phyloP scores from a whole-genome alignment of 2,329 filamentous ascomycete genomes.

The Aspergillus melleus region DNA sequence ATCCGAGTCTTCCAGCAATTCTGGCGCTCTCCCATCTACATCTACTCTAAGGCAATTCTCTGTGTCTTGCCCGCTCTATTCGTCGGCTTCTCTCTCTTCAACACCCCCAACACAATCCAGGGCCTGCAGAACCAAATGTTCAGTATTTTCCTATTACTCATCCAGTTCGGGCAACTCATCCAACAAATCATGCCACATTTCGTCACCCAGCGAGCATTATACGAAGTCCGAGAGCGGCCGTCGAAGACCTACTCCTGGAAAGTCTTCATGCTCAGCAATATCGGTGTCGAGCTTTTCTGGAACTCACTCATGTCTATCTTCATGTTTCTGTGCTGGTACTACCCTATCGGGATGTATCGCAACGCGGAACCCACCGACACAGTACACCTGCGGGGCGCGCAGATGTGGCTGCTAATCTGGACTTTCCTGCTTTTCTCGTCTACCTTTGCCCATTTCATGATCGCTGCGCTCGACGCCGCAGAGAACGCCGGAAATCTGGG shows the following conservation, averaged over 20 bases:
- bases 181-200: slow-evolving; percentile 72
- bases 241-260: slow-evolving; percentile 82
- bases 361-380: not conserved
- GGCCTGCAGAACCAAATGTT: slow-evolving; percentile 84
- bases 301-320: slow-evolving; percentile 71
- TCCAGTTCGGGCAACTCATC: slow-evolving; percentile 52
- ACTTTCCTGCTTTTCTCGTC: slow-evolving; percentile 3
- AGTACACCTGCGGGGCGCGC: not conserved
- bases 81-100: slow-evolving; percentile 76
- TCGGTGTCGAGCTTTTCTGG: slow-evolving; percentile 75
- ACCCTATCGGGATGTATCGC: slow-evolving; percentile 56
- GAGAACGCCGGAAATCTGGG: slow-evolving; percentile 1
- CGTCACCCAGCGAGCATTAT: slow-evolving; percentile 75
- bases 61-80: slow-evolving; percentile 61
- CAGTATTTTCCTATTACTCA: slow-evolving; percentile 71
- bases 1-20: slow-evolving; percentile 79
- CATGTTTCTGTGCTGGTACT: slow-evolving; percentile 80
- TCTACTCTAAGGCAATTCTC: slow-evolving; percentile 73
- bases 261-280: slow-evolving; percentile 77
- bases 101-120: slow-evolving; percentile 67
- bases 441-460: slow-evolving; percentile 4
- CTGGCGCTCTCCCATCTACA: slow-evolving; percentile 80
- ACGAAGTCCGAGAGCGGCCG: slow-evolving; percentile 79
- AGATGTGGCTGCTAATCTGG: slow-evolving; percentile 2
- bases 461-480: not conserved